Evolutionary conservation across 192 early-diverging fungal genomes (phyloP).

Genomic region (Linnemannia elongata): DNA sequence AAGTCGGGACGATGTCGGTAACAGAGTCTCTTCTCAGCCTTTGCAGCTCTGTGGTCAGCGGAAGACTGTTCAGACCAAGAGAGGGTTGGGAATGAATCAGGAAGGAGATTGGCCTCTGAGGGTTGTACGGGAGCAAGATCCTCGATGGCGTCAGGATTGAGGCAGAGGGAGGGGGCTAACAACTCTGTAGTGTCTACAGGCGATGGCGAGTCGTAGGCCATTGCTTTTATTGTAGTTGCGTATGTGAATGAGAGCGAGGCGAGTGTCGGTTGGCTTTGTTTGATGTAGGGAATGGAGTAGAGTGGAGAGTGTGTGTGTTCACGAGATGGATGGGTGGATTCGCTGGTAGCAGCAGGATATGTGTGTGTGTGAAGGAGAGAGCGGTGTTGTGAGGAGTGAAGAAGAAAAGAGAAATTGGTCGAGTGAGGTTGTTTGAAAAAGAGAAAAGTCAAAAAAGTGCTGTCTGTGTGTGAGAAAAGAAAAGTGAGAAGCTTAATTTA

Average conservation of each 20-base stretch:
- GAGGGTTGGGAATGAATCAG: conserved; percentile 38
- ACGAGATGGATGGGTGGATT: not conserved
- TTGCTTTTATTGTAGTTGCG: not conserved
- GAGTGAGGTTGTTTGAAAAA: not conserved
- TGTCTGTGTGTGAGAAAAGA: not conserved
- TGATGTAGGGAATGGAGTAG: not conserved
- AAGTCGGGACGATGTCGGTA: conserved; percentile 74
- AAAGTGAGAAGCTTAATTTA: not conserved
- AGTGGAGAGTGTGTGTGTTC: not conserved
- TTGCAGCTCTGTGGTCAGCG: conserved; percentile 43
- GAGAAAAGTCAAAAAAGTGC: not conserved
- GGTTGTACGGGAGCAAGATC: conserved; percentile 54
- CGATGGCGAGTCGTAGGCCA: conserved; percentile 56
- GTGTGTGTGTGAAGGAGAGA: not conserved
- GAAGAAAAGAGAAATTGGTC: not conserved
- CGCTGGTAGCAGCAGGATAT: not conserved
- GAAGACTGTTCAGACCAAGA: conserved; percentile 52
- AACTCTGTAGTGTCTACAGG: conserved; percentile 48
- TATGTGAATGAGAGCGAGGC: not conserved
- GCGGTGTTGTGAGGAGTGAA: no score
- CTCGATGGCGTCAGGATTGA: conserved; percentile 52
- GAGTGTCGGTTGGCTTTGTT: no score
- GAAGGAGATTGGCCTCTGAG: conserved; percentile 32
- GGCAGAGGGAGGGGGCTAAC: conserved; percentile 52
- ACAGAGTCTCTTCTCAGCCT: conserved; percentile 58